Evolutionary conservation across 2,329 filamentous ascomycete species (phyloP), one percentile per base, ranked within the genome.

Genomic region (Colletotrichum camelliae): DNA sequence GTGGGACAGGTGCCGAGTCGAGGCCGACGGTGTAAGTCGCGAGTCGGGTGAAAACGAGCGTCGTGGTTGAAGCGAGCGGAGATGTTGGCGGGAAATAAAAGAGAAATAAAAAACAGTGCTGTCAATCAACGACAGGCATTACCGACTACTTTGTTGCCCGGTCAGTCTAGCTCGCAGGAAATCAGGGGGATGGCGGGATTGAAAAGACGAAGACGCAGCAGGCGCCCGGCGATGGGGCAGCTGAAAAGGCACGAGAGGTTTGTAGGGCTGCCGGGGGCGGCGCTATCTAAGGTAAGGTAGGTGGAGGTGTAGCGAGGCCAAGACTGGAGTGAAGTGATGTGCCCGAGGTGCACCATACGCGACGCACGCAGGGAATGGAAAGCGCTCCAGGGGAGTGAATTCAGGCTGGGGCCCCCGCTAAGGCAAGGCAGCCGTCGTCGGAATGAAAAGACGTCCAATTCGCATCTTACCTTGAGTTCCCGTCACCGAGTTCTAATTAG

Each of bases 211-310:
- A 57, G 39, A 48, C 7, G 29, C 21, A 52, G 43, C n/a, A 57
- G 57, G 43, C 24, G 29, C 67, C 9, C 43, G 43, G 33, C 27
- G 31, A 65, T 52, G 70, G 74, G 65, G 64, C 74, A 74, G 74
- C 74, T 74, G 74, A 74, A 74, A 48, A 58, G 33, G 15, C 48
- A 29, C 33, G 43, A 27, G 4, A 52, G 57, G 39, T 61, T 60
- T 75, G 73, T 75, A 75, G 73, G 73, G 73, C 73, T 72, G 69
- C 55, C 15, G 27, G 69, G 61, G 71, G 57, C 48, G 21, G 68
- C 37, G 67, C 27, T 58, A 33, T 61, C 39, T 24, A 70, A 24
- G 24, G 24, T 24, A n/a, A n/a, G n/a, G n/a, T n/a, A 21, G 67
- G 68, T 70, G 72, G 61, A 67, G 37, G 52, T 71, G 68, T 21